phyloP scores from a whole-genome alignment of 805 yeast species.

The Starmerella sp. region DNA sequence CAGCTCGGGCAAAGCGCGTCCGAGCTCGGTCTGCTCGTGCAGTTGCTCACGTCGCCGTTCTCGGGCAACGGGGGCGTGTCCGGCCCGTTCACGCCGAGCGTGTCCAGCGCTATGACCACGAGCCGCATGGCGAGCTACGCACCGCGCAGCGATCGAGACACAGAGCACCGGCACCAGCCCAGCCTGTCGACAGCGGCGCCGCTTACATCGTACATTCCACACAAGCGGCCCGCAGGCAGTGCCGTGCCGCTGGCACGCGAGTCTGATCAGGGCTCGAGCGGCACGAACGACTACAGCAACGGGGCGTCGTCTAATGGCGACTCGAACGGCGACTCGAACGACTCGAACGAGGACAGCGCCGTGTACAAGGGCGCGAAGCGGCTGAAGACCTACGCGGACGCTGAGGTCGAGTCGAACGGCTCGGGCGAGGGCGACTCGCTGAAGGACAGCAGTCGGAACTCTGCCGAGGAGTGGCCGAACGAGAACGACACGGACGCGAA shows the following conservation, averaged over 20 bases:
- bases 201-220: conserved; percentile 9
- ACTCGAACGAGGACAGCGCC: conserved; percentile 5
- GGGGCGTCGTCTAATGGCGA: conserved; percentile 8
- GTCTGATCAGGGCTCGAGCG: conserved; percentile 5
- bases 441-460: not conserved
- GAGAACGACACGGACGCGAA: not conserved
- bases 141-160: not conserved
- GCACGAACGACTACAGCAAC: not conserved
- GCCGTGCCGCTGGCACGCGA: not conserved
- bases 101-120: not conserved
- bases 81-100: not conserved
- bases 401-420: not conserved
- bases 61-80: not conserved
- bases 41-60: conserved; percentile 11
- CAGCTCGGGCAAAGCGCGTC: conserved; percentile 14
- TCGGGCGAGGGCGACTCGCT: not conserved
- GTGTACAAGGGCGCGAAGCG: conserved; percentile 3
- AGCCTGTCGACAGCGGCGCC: conserved; percentile 16
- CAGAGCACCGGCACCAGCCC: not conserved
- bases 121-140: not conserved
- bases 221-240: not conserved
- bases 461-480: not conserved
- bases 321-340: conserved; percentile 11
- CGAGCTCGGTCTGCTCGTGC: conserved; percentile 17
- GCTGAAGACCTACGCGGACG: not conserved